A percentile compares a stretch with the other conserved stretches of the same genome.
These are phyloP conservation scores for Kalmusia sp. DNA, from an alignment of 2,329 filamentous ascomycete species.

Conservation along the genomic window DNA sequence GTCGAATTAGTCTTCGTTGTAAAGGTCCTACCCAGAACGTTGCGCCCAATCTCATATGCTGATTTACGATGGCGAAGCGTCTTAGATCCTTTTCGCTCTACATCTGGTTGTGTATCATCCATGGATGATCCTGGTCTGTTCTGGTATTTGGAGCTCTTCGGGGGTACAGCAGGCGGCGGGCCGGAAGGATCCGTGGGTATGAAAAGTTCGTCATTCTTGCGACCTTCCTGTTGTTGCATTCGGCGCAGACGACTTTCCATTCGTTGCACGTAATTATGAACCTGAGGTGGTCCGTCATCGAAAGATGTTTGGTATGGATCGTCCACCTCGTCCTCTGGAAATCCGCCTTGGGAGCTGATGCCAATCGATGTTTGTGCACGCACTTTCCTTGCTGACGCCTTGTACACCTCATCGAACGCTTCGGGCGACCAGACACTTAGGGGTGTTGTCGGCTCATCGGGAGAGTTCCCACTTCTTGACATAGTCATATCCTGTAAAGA, in stretches of 20 bases:
- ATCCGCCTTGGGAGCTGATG: constrained; percentile 57
- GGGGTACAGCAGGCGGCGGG: constrained; percentile 67
- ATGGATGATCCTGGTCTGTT: constrained; percentile 51
- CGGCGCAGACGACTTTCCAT: constrained; percentile 85
- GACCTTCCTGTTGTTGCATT: constrained; percentile 63
- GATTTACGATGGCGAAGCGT: constrained; percentile 70
- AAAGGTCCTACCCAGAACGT: constrained; percentile 76
- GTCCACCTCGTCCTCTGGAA: constrained; percentile 61
- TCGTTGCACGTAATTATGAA: constrained; percentile 86
- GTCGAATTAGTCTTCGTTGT: constrained; percentile 90
- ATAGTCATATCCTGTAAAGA: constrained; percentile 86
- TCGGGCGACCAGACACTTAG: constrained; percentile 89
- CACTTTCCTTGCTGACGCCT: constrained; percentile 48
- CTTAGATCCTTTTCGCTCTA: constrained; percentile 39
- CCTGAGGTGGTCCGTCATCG: constrained; percentile 69
- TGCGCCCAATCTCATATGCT: constrained; percentile 77
- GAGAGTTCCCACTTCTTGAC: constrained; percentile 57
- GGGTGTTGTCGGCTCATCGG: constrained; percentile 63
- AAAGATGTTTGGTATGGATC: constrained; percentile 48
- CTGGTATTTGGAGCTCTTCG: constrained; percentile 58
- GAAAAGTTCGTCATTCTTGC: constrained; percentile 58
- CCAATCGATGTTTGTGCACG: constrained; percentile 76
- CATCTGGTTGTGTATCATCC: constrained; percentile 27
- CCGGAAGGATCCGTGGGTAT: constrained; percentile 50
- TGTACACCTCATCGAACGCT: constrained; percentile 70